Conservation (phyloP, 192 early-diverging fungal genomes). For the Rhizoclosmatium sp. region DNA sequence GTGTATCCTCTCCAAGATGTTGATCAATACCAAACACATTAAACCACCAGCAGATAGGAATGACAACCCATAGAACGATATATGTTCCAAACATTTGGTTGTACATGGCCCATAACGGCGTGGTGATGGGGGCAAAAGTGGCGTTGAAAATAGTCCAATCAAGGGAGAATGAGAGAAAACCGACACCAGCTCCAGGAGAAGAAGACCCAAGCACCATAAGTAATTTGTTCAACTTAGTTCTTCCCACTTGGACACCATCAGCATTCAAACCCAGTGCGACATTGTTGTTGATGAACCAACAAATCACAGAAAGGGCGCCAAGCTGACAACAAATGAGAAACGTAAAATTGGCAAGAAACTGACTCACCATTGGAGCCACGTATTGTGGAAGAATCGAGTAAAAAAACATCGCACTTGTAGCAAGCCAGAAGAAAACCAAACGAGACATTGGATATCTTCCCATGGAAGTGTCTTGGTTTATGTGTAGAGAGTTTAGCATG, state of each 20-base stretch:
- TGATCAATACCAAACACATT: slow-evolving; percentile 36
- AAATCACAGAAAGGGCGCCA: slow-evolving; percentile 38
- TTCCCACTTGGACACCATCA: too few relatives aligned
- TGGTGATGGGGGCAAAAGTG: slow-evolving; percentile 8
- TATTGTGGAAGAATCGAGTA: slow-evolving; percentile 42
- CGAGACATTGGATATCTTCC: slow-evolving; percentile 14
- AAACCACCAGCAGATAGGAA: slow-evolving; percentile 41
- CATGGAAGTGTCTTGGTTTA: neutral
- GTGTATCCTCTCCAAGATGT: neutral
- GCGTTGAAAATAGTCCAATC: slow-evolving; percentile 10
- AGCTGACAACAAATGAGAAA: neutral
- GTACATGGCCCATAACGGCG: slow-evolving; percentile 20
- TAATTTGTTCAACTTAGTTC: neutral
- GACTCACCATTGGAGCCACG: slow-evolving; percentile 28
- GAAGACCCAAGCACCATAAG: slow-evolving; percentile 6
- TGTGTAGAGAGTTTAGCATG: slow-evolving; percentile 52
- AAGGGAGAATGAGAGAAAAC: slow-evolving; percentile 11
- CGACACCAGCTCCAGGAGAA: slow-evolving; percentile 12
- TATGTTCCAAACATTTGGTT: slow-evolving; percentile 27
- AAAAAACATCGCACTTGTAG: slow-evolving; percentile 25
- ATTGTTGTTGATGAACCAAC: slow-evolving; percentile 1
- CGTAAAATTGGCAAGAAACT: neutral
- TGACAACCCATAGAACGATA: slow-evolving; percentile 25
- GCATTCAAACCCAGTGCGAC: neutral
- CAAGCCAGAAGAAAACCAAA: slow-evolving; percentile 43